Evolutionary conservation across 176 grass and related monocot species (phyloP), one percentile per base, ranked within the genome.

Genomic region (Carex myosuroides): DNA sequence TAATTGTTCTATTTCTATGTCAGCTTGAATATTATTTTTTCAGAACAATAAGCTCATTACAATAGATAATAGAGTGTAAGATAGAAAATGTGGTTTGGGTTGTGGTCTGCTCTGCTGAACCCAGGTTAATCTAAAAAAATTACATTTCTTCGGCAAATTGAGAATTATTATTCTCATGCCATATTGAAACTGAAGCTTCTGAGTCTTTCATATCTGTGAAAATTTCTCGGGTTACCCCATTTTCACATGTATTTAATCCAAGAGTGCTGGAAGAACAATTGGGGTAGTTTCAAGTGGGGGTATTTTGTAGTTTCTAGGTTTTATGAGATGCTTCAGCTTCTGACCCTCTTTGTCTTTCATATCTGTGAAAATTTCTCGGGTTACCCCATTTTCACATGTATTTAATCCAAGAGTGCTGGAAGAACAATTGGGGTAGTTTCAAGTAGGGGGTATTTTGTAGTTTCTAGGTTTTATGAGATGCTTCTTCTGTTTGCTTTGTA

Each of bases 1-100:
- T 96, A 67, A 82, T 50, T 64, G 41, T 52, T 58, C 24, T 14
- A 50, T 9, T 9, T 64, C 3, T 63, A 12, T 73, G 8, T 77
- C 48, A 39, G n/a, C 30, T 21, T 84, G 18, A n/a, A 42, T 42
- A 13, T 26, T 52, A 52, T 4, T 30, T 29, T 29, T 59, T 85
- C 12, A 54, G 65, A 39, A 14, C 12, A 68, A 37, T 17, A 18
- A 17, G 30, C 3, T 39, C 13, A 18, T 17, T 69, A 8, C 16
- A 39, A 18, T 69, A 69, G 33, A 1, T 17, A 68, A 35, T 16
- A 67, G 3, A 37, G 3, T 4, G 29, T 13, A 16, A 9, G 4
- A 26, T 50, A 3, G 13, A 7, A 66, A 35, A 68, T 68, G 12
- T 1, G 70, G 1, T 52, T 3, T 14, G n/a, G n/a, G n/a, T n/a